Percentiles rank a stretch among this genome's conserved stretches.
phyloP scores from a whole-genome alignment of 139 green algal species.

The Penium margaritaceum region DNA sequence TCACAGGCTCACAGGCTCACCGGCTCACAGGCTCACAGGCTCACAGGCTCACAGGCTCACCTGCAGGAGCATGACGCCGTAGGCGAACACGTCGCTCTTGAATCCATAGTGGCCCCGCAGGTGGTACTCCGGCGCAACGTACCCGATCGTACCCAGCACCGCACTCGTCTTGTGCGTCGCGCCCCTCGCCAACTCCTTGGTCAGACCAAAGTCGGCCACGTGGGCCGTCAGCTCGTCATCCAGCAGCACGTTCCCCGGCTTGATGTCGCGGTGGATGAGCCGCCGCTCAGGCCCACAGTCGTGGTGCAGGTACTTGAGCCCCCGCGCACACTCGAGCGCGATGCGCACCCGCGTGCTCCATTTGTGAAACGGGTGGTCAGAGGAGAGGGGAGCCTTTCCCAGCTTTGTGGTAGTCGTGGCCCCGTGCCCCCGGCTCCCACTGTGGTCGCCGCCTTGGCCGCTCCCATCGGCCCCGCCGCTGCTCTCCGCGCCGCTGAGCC shows the following conservation, averaged over 20 bases:
- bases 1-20: no score
- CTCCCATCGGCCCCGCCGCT: no score
- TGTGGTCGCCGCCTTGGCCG: no score
- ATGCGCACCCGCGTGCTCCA: background rate
- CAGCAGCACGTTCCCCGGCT: conserved; percentile 17
- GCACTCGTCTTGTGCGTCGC: conserved; percentile 5
- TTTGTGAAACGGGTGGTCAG: no score
- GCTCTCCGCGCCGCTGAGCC: no score
- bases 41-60: no score
- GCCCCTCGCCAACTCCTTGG: background rate
- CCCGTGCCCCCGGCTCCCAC: no score
- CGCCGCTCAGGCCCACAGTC: background rate
- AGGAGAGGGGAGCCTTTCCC: no score
- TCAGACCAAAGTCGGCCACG: conserved; percentile 17
- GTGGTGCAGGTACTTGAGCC: conserved; percentile 27
- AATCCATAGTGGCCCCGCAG: background rate
- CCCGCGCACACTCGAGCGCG: background rate
- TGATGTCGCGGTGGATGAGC: conserved; percentile 20
- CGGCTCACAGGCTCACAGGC: no score
- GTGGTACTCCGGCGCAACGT: background rate
- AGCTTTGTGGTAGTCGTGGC: no score
- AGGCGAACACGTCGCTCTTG: conserved; percentile 7
- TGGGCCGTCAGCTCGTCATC: conserved; percentile 19
- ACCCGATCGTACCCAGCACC: conserved; percentile 4
- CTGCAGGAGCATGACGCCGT: conserved; percentile 7